phyloP scores from a whole-genome alignment of 345 rosid species.

The Aquilaria malaccensis region DNA sequence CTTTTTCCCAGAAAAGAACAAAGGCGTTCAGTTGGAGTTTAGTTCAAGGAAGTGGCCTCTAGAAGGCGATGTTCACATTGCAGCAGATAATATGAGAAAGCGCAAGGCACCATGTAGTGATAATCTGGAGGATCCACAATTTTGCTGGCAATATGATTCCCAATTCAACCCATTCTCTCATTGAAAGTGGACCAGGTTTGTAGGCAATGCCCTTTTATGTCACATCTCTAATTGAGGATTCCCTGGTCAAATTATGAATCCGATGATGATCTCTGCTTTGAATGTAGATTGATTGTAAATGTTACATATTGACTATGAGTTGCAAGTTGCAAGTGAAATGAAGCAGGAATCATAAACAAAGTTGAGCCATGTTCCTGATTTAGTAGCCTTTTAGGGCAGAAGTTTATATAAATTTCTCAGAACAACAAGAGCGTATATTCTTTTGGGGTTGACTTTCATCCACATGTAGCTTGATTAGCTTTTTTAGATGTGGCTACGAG shows the following conservation, averaged over 20 bases:
- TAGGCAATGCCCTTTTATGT: constrained; percentile 25
- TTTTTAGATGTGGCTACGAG: too few relatives aligned
- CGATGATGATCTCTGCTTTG: constrained; percentile 16
- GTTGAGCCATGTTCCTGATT: too few relatives aligned
- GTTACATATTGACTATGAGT: constrained; percentile 15
- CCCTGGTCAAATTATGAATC: constrained; percentile 16
- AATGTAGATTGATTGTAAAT: constrained; percentile 17
- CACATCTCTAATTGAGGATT: constrained; percentile 27
- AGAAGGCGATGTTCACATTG: constrained; percentile 27
- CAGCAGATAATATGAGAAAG: constrained; percentile 37
- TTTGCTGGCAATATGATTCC: constrained; percentile 28
- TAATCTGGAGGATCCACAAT: constrained; percentile 30
- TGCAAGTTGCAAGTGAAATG: constrained; percentile 10
- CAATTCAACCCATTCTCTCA: constrained; percentile 25
- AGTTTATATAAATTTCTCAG: too few relatives aligned
- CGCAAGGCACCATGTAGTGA: constrained; percentile 39
- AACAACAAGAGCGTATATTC: too few relatives aligned
- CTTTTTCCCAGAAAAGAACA: constrained; percentile 48
- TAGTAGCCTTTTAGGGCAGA: too few relatives aligned
- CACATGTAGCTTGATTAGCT: too few relatives aligned
- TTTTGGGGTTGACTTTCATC: too few relatives aligned
- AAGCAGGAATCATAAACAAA: too few relatives aligned
- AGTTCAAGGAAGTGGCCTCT: constrained; percentile 26
- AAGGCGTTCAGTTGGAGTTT: constrained; percentile 25
- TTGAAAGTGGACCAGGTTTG: constrained; percentile 39